A percentile compares a stretch with the other conserved stretches of the same genome.
phyloP scores from a whole-genome alignment of 2,329 filamentous ascomycete genomes.

The Penicillium freii region DNA sequence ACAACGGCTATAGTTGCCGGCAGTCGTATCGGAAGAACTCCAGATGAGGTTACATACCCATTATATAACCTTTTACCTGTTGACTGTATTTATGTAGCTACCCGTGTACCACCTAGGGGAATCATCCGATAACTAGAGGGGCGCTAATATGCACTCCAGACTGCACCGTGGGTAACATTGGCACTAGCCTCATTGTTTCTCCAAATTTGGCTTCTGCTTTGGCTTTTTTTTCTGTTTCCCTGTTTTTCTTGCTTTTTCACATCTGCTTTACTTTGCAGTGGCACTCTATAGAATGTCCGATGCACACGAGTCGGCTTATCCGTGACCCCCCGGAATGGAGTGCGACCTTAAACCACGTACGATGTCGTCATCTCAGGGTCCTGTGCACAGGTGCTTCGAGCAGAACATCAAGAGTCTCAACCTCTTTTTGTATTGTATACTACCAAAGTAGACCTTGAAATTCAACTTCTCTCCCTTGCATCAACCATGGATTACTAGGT shows the following conservation, averaged over 20 bases:
- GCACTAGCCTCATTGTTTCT: slow-evolving; percentile 1
- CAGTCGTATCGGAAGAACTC: slow-evolving; percentile 19
- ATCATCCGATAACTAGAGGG: slow-evolving; percentile 21
- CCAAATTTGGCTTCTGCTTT: background rate
- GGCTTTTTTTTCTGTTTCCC: slow-evolving; percentile 2
- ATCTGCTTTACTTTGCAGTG: background rate
- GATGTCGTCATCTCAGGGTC: slow-evolving; percentile 19
- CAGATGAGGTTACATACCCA: slow-evolving; percentile 18
- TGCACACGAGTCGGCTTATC: slow-evolving; percentile 3
- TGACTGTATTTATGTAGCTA: slow-evolving; percentile 12
- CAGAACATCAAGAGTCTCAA: background rate
- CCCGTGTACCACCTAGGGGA: slow-evolving; percentile 20
- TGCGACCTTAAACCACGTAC: slow-evolving; percentile 8
- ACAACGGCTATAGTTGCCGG: slow-evolving; percentile 4
- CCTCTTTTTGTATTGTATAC: background rate
- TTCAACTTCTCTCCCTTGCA: slow-evolving; percentile 28
- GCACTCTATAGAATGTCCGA: slow-evolving; percentile 17
- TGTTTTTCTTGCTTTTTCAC: background rate
- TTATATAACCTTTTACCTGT: background rate
- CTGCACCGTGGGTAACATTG: slow-evolving; percentile 20
- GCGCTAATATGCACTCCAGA: slow-evolving; percentile 6
- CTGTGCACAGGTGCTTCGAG: slow-evolving; percentile 2
- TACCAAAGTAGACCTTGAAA: background rate
- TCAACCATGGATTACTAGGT: slow-evolving; percentile 32
- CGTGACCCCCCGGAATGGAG: slow-evolving; percentile 8